These are phyloP conservation scores for Russula foetens DNA, from an alignment of 768 basidiomycete species.

Conservation along the genomic window DNA sequence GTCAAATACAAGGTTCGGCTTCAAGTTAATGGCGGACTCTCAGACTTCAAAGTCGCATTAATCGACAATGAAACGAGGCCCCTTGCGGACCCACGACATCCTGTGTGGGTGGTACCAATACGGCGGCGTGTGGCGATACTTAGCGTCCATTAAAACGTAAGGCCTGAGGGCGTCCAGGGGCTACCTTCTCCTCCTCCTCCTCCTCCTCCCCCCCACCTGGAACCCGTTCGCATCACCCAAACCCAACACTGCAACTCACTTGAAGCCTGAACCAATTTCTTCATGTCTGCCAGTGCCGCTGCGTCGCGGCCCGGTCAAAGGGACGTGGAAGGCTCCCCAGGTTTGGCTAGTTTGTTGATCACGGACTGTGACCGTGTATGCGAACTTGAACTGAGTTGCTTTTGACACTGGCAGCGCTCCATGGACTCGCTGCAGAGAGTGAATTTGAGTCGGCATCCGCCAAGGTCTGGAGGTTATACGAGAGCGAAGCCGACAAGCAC, in stretches of 20 bases:
- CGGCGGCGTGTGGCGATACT: no score
- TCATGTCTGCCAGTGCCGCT: not conserved
- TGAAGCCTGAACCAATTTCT: not conserved
- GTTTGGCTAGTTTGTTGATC: not conserved
- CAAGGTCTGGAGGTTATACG: constrained; percentile 12
- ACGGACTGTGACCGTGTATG: not conserved
- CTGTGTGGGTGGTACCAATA: no score
- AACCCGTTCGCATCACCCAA: no score
- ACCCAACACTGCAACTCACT: not conserved
- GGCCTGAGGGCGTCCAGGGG: no score
- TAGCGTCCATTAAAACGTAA: no score
- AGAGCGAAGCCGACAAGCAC: constrained; percentile 6
- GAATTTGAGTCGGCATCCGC: not conserved
- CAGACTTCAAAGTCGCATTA: no score
- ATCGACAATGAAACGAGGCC: no score
- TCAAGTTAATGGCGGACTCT: no score
- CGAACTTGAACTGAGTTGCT: not conserved
- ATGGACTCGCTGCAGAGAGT: not conserved
- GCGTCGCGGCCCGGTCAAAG: not conserved
- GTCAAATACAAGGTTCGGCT: no score
- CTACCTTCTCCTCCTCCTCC: no score
- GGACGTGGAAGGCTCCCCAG: not conserved
- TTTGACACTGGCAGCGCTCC: not conserved
- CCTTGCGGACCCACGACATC: no score
- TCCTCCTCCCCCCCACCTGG: no score